These are phyloP conservation scores for Chlorella sorokiniana DNA, from an alignment of 139 green algal genomes.

Conservation along the genomic window DNA sequence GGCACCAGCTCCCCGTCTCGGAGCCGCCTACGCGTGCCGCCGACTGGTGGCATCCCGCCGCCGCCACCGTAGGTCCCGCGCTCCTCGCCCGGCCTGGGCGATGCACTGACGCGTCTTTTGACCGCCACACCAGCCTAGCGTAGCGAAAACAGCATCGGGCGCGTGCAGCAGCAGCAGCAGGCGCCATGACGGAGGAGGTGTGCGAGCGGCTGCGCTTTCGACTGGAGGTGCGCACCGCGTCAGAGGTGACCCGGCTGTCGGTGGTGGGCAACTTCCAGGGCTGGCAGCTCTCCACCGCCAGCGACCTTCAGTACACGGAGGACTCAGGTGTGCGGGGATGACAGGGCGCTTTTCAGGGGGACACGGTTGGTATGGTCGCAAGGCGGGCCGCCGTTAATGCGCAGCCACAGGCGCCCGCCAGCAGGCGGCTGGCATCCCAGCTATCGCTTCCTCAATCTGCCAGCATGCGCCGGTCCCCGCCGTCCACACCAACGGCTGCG, in stretches of 20 bases:
- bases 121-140: neutral
- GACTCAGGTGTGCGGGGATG: neutral
- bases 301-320: constrained; percentile 10
- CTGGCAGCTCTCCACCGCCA: constrained; percentile 1
- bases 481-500: too few relatives aligned
- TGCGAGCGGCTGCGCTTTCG: neutral
- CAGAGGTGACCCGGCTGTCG: constrained; percentile 3
- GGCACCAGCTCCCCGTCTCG: too few relatives aligned
- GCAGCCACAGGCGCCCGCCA: too few relatives aligned
- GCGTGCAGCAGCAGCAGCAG: neutral
- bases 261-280: constrained; percentile 22
- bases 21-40: too few relatives aligned
- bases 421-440: too few relatives aligned
- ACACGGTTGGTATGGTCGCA: too few relatives aligned
- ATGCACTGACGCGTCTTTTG: neutral
- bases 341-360: too few relatives aligned
- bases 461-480: too few relatives aligned
- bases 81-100: neutral
- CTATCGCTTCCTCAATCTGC: too few relatives aligned
- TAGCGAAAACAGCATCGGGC: neutral
- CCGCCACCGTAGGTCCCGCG: too few relatives aligned
- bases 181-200: neutral
- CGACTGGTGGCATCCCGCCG: too few relatives aligned
- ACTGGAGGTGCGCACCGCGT: neutral
- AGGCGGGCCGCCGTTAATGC: too few relatives aligned